Evolutionary conservation across 1,284 basidiomycete species (phyloP), one percentile per base, ranked within the genome.

Genomic region (Cystobasidium pallidum): DNA sequence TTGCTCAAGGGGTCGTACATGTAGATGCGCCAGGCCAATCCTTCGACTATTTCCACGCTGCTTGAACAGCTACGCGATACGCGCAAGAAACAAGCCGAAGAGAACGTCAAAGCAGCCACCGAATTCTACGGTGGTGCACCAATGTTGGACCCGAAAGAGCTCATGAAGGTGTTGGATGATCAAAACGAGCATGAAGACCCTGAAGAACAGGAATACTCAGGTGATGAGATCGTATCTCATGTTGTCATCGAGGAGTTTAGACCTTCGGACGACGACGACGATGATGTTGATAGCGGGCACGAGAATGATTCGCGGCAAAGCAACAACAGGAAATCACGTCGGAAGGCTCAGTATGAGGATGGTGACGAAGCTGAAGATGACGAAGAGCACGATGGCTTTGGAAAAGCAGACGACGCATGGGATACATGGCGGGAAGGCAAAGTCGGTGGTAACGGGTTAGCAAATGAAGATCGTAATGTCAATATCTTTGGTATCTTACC

Each of bases 61-160:
- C 19, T 19, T 57, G 28, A 2, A 19, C 65, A 78, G 78, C 66
- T 78, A 1, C 75, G 78, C 6, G 74, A 77, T 0, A 57, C 76
- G 47, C 73, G 76, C 21, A 76, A 76, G 51, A 72, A 77, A 59
- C 76, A 71, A 39, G 76, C 75, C 2, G 75, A 73, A 17, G 71
- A 72, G 15, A 78, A 78, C 54, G 75, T 78, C 11, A 52, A 66
- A 26, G 65, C 75, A 13, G 77, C 77, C 0, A 55, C 59, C 24
- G 65, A 75, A 58, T 68, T 76, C 70, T 78, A 78, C 34, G 78
- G 78, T 43, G 77, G 78, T 72, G 55, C 30, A 15, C 58, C 36
- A 4, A 57, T 64, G 52, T 6, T 70, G 28, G 34, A 58, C 15
- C 34, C 47, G 17, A 52, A 32, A 24, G 26, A 57, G 11, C 32